Base-by-base conservation (phyloP, 192 early-diverging fungal genomes). In the Gorgonomyces haynaldii region DNA sequence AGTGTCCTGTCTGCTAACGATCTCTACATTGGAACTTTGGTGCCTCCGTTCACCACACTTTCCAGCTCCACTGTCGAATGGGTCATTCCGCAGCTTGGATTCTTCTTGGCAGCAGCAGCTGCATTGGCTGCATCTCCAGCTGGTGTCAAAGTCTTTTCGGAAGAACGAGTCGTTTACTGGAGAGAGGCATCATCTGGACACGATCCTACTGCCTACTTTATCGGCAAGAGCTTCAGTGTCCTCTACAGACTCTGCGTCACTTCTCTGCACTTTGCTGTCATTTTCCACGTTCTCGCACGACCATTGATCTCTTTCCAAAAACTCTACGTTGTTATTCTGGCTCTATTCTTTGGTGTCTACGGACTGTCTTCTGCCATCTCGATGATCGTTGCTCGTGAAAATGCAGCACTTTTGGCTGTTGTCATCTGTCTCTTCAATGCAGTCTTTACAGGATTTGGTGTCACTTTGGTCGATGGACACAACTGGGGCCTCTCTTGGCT, bases 171-270 rank as follows among this genome's bases (percentile, higher is more conserved):
- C 1, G 41, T 64, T 20, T 64, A 38, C 30, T 64, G 62, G 62
- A 23, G 62, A 40, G 58, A 64, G 40, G 39, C 52, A 19, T 47
- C 62, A n/a, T 41, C 48, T 15, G 61, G 62, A 2, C 58, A 64
- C 23, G 49, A 50, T 22, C 9, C 31, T 8, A 10, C 51, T 16
- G 38, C 57, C 3, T 60, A 64, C 40, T 58, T 34, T 30, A 22
- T 64, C 27, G 62, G 57, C 21, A 53, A 60, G 34, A 56, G 37
- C 20, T 4, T 53, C 7, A 8, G 23, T 10, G 19, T 45, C 15
- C 5, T 60, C 15, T 54, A 45, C 36, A 9, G 52, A 13, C 42
- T 61, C 15, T 54, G 39, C 16, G 1, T 61, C 24, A 26, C 43
- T 26, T 22, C 56, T 12, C 28, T 53, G 13, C 60, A 61, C 26